Base-by-base conservation (phyloP, 129 eudicot genomes). In the Glebionis coronaria region DNA sequence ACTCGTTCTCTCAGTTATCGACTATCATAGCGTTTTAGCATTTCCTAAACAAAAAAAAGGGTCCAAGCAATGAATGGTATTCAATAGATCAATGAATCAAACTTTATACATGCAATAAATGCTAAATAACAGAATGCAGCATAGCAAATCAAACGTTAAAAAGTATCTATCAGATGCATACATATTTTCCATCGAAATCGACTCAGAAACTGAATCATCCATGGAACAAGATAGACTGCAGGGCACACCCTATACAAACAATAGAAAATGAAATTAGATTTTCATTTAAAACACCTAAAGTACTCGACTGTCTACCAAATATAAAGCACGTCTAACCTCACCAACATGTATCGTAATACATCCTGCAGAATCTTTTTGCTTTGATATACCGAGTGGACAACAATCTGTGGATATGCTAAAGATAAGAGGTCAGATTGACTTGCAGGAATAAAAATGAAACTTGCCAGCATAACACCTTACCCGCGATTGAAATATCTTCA, bases 401-500 rank as follows among this genome's bases (percentile, higher is more conserved):
- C 42, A n/a, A 58, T 75, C 69, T 75, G 74, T 21, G 4, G 4
- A 75, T 59, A 50, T 8, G 38, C 42, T 68, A 49, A 67, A 19
- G 28, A 21, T 67, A 38, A 67, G 16, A 49, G 1, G 68, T 38
- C 40, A 35, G 35, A 35, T 35, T 9, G 40, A 60, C 11, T 60
- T 60, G 7, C 9, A 35, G 40, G 40, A 35, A 35, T 35, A 35
- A 35, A 35, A 5, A 35, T 35, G 9, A 18, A 60, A 35, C 63
- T 27, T 23, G 58, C 27, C 25, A 59, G 38, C 35, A 67, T 23
- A 35, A 25, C 10, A 57, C 23, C 38, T 9, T 59, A 90, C 97
- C 93, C 69, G 61, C 44, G 11, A 94, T 75, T 13, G 99, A 81
- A 52, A 94, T 94, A 45, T 94, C 99, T 19, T 89, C 97, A 2